Evolutionary conservation across 148 eudicot species (phyloP), one percentile per base, ranked within the genome.

Genomic region (Nepenthes mirabilis): DNA sequence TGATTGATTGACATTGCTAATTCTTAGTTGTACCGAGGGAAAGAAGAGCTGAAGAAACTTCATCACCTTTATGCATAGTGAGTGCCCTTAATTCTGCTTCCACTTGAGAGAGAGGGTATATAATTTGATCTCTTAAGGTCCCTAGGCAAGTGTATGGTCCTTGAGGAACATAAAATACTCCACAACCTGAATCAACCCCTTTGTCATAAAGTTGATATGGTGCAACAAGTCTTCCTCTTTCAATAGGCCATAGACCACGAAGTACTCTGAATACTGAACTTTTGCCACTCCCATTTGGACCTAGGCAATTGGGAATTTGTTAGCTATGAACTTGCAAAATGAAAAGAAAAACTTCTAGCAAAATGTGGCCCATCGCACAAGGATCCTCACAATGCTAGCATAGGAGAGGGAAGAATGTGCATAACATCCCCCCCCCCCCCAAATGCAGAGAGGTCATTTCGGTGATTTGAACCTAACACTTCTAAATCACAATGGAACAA

Each of bases 201-300:
- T 64, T 74, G 36, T 74, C 72, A 67, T 82, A 67, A 58, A 72
- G 71, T 64, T 82, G 88, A 47, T 73, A 57, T 37, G 96, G 96
- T 65, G 70, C 82, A 49, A 77, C 43, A 9, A 85, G 81, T 68
- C 74, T 85, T 69, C 98, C 98, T 65, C 75, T 80, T 45, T 75
- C 90, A 56, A 79, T 77, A 34, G 96, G 98, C 96, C 98, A 91
- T 60, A 91, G 84, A 67, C 85, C 96, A 60, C 98, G 79, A 64
- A 91, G 96, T 71, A 80, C 96, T 77, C 97, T 80, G 77, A 91
- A 91, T 56, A 91, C 67, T 6, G 97, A 91, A 75, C 97, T 91
- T 76, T 91, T 91, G 45, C 97, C 97, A 83, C 97, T 91, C 56
- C 97, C 97, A 60, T 91, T 91, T 58, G 96, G 97, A 76, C 97